A percentile compares a stretch with the other conserved stretches of the same genome.
Evolutionary conservation across 345 rosid species (phyloP).

Genomic region (Cardamine resedifolia): DNA sequence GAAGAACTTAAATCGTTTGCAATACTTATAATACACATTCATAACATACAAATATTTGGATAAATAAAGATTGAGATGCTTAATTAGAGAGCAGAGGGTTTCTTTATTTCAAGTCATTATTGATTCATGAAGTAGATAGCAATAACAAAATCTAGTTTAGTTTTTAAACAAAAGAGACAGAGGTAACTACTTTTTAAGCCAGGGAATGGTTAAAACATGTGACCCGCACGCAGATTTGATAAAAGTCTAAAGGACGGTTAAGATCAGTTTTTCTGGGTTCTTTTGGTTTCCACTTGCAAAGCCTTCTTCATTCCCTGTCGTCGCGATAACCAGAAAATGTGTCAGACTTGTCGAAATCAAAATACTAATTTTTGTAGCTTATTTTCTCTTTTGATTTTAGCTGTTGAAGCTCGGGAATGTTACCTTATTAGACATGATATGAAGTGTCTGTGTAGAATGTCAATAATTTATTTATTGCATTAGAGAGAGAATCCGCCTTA

Average conservation of each 20-base stretch:
- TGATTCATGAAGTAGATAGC: neutral
- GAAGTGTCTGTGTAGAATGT: no score
- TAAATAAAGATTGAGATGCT: neutral
- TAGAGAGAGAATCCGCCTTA: no score
- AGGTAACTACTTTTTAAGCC: neutral
- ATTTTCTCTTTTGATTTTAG: no score
- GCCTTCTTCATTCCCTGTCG: slow-evolving; percentile 57
- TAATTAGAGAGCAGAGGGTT: neutral
- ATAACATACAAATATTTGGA: neutral
- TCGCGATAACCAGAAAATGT: neutral
- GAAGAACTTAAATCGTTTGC: neutral
- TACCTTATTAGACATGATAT: no score
- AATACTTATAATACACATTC: neutral
- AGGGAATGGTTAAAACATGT: neutral
- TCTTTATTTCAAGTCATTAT: neutral
- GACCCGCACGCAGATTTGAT: neutral
- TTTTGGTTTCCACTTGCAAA: slow-evolving; percentile 41
- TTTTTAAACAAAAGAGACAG: neutral
- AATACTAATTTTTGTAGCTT: no score
- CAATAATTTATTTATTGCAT: no score
- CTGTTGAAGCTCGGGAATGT: no score
- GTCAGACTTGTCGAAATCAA: neutral
- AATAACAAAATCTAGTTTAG: neutral
- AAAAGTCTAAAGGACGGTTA: neutral
- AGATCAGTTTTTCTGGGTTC: slow-evolving; percentile 27